Evolutionary conservation across 352 stramenopile genomes (phyloP).

Genomic region (Phytophthora crassamura): DNA sequence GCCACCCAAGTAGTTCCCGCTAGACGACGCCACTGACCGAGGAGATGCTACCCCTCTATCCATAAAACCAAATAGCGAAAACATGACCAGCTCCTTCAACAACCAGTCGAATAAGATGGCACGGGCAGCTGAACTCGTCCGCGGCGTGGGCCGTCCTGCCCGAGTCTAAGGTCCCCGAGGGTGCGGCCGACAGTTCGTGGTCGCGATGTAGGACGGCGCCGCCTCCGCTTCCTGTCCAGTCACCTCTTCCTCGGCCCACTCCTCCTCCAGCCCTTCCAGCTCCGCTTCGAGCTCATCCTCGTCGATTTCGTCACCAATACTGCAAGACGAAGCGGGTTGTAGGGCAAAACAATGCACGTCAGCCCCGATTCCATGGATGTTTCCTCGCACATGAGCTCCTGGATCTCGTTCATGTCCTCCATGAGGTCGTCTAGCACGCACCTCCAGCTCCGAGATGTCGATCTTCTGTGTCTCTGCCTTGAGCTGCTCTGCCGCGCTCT

Average conservation of each 20-base stretch:
- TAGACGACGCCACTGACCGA: no score
- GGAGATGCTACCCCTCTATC: no score
- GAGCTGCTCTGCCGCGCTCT: conserved; percentile 89
- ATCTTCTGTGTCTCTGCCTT: conserved; percentile 97
- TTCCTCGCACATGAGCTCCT: conserved; percentile 96
- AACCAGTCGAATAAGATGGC: conserved; percentile 42
- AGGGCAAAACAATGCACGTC: conserved; percentile 35
- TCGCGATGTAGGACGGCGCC: conserved; percentile 71
- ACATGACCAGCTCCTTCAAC: no score
- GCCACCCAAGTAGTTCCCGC: no score
- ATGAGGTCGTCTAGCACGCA: conserved; percentile 93
- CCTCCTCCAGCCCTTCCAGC: conserved; percentile 94
- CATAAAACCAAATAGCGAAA: no score
- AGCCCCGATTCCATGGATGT: no score
- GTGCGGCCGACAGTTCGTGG: conserved; percentile 66
- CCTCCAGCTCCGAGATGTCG: conserved; percentile 96
- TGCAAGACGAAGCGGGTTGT: conserved; percentile 17
- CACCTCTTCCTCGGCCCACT: conserved; percentile 88
- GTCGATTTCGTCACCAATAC: conserved; percentile 94
- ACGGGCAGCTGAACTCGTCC: conserved; percentile 83
- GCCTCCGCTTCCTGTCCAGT: conserved; percentile 46
- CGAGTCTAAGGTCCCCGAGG: conserved; percentile 51
- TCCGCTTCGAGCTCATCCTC: conserved; percentile 96
- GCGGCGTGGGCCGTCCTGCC: conserved; percentile 37
- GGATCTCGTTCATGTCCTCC: conserved; percentile 99